Conservation (phyloP, 75 land plant genomes). For the Picea glauca region DNA sequence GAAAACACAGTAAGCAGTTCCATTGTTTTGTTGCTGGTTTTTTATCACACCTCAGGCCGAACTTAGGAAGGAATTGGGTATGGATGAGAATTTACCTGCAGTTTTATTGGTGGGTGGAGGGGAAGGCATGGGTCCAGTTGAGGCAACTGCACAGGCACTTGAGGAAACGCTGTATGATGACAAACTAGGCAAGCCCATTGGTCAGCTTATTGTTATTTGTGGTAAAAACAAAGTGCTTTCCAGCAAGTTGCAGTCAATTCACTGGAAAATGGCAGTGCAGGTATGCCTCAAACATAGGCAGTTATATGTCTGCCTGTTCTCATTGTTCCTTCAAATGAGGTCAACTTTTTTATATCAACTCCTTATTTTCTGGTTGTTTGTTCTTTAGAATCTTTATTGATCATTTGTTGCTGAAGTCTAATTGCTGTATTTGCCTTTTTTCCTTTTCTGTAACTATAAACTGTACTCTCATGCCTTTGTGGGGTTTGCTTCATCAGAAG, state of each 20-base stretch:
- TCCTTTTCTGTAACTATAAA: too few species aligned
- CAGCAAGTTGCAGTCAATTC: conserved; percentile 52
- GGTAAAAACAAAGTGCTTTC: conserved; percentile 86
- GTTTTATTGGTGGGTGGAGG: conserved; percentile 98
- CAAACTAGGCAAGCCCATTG: conserved; percentile 56
- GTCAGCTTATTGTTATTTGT: conserved; percentile 89
- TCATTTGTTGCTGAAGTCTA: background rate
- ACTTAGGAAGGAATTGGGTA: conserved; percentile 76
- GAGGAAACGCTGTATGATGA: conserved; percentile 73
- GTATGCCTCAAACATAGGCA: conserved; percentile 23
- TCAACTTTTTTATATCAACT: background rate
- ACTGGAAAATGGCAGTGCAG: conserved; percentile 92
- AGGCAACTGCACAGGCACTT: conserved; percentile 90
- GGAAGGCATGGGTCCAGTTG: conserved; percentile 99
- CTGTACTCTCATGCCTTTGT: too few species aligned
- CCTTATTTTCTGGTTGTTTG: background rate
- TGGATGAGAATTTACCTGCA: conserved; percentile 92
- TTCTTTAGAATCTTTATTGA: background rate
- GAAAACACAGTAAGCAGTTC: too few species aligned
- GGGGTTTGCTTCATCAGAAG: too few species aligned
- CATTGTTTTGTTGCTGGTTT: too few species aligned
- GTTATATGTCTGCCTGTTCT: too few species aligned
- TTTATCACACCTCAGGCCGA: conserved; percentile 40
- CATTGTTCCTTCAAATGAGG: background rate
- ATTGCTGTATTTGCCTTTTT: too few species aligned